phyloP scores from a whole-genome alignment of 1,139 yeast species.

The Spathaspora jeffriesii region DNA sequence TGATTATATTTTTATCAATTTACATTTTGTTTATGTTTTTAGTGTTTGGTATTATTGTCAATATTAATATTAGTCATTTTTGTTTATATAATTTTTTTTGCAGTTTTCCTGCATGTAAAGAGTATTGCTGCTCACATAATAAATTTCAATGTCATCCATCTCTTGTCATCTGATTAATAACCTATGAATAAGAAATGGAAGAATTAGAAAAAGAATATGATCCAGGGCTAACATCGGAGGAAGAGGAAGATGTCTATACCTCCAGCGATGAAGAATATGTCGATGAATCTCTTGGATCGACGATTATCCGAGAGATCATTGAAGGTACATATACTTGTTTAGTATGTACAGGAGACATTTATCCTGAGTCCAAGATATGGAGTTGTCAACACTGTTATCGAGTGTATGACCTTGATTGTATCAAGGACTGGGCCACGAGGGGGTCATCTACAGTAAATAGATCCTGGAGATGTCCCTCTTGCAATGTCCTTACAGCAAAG shows the following conservation, averaged over 20 bases:
- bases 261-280: conserved; percentile 8
- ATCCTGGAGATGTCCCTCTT: conserved; percentile 89
- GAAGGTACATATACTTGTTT: conserved; percentile 75
- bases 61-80: background rate
- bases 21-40: conserved; percentile 1
- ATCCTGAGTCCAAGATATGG: conserved; percentile 68
- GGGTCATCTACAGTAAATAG: conserved; percentile 66
- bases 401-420: conserved; percentile 81
- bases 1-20: conserved; percentile 10
- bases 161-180: background rate
- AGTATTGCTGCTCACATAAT: background rate
- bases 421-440: conserved; percentile 76
- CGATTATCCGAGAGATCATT: conserved; percentile 54
- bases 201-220: conserved; percentile 8
- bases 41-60: background rate
- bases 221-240: conserved; percentile 10
- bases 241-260: conserved; percentile 1
- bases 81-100: background rate
- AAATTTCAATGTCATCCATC: background rate
- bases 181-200: background rate
- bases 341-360: conserved; percentile 84
- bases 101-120: background rate
- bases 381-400: conserved; percentile 72
- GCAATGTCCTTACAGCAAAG: conserved; percentile 56
- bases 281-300: conserved; percentile 34